These are phyloP conservation scores for thale cress (Arabidopsis thaliana) DNA, from an alignment of 345 rosid genomes.

Conservation along the genomic window DNA sequence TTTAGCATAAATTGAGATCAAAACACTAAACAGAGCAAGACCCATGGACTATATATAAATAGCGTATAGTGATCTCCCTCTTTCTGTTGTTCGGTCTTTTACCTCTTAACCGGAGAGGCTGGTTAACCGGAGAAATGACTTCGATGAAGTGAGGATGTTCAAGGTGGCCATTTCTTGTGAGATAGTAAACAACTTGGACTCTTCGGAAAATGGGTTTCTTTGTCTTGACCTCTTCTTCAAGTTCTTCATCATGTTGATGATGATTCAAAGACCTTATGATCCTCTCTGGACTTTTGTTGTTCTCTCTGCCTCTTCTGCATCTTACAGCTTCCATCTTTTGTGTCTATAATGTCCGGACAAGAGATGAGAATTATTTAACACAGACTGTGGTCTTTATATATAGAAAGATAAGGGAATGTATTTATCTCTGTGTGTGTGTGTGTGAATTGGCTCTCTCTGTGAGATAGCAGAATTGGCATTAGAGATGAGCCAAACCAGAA, in stretches of 20 bases:
- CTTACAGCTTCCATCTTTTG: conserved; percentile 39
- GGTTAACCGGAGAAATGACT: conserved; percentile 64
- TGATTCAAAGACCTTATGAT: conserved; percentile 34
- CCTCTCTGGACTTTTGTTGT: conserved; percentile 44
- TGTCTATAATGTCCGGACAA: conserved; percentile 41
- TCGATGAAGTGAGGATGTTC: conserved; percentile 96
- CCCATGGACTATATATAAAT: background rate
- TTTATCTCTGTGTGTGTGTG: background rate
- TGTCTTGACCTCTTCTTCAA: conserved; percentile 33
- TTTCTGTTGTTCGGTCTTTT: background rate
- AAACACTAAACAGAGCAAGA: background rate
- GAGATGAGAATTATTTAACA: conserved; percentile 31
- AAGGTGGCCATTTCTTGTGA: conserved; percentile 87
- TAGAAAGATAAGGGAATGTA: background rate
- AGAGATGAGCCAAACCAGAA: conserved; percentile 40
- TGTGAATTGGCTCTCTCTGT: conserved; percentile 25
- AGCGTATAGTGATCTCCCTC: background rate
- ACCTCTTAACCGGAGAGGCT: conserved; percentile 88
- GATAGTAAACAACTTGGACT: conserved; percentile 82
- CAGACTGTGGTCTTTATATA: conserved; percentile 25
- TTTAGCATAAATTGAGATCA: background rate
- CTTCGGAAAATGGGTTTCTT: conserved; percentile 43
- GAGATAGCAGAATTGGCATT: conserved; percentile 28
- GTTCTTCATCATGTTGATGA: conserved; percentile 22
- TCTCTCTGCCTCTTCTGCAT: conserved; percentile 43